Evolutionary conservation across 2,329 filamentous ascomycete genomes (phyloP), one percentile per base, ranked within the genome.

Genomic region (Talaromyces piceae): DNA sequence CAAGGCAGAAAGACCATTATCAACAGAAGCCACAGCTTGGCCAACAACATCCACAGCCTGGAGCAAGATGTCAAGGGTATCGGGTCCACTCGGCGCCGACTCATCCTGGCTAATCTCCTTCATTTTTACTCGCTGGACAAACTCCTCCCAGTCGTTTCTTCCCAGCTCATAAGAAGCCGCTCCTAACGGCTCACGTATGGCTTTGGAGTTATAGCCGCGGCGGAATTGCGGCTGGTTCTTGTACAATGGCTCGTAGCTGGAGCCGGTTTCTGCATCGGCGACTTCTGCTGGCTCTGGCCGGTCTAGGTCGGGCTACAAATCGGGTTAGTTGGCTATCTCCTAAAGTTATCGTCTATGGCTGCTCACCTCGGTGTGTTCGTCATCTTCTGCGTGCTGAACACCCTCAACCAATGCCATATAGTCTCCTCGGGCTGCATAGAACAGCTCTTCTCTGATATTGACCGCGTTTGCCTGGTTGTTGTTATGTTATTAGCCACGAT

Each of bases 331-430:
- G 2, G 26, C 44, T 26, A 13, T 18, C 37, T 33, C n/a, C 37
- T 46, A 13, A 16, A 23, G 27, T 47, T 8, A 2, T 26, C 12
- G 12, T 9, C 16, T 8, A 30, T 41, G 2, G 9, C 16, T 26
- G 39, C 53, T 50, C 41, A 60, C 61, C 54, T 64, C 62, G 23
- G 70, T 73, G 48, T 70, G 66, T 45, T 71, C 69, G 44, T 72
- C 70, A 53, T 73, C 70, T 49, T 67, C 66, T 13, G 64, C 68
- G 37, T 64, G 66, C 27, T 63, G 65, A 44, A 64, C 61, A n/a
- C 67, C 66, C 50, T 68, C 65, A 22, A 70, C 61, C 44, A 69
- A 66, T 5, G 64, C 59, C 59, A 71, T 67, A 50, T 68, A 70
- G 11, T 66, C 67, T 31, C 70, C 69, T 53, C 67, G 61, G 16